Percentiles rank a stretch among this genome's conserved stretches.
phyloP scores from a whole-genome alignment of 2,329 filamentous ascomycete species.

The Diplodia intermedia region DNA sequence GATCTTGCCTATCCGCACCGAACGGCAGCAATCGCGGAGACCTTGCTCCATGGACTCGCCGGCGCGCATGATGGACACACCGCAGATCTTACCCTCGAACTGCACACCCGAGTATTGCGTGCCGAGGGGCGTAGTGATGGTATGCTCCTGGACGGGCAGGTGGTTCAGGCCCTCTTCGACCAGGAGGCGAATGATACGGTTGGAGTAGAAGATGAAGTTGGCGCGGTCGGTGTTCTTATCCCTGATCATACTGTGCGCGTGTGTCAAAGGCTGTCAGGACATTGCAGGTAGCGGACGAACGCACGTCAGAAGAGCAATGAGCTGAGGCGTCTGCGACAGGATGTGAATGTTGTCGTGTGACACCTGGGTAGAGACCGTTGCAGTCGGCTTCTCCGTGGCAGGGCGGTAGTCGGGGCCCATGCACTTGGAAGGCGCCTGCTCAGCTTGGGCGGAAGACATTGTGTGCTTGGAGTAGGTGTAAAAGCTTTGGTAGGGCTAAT shows the following conservation, averaged over 20 bases:
- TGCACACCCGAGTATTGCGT: slow-evolving; percentile 87
- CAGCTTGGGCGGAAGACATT: slow-evolving; percentile 36
- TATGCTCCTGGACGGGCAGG: slow-evolving; percentile 86
- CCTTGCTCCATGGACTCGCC: slow-evolving; percentile 99
- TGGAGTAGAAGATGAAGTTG: slow-evolving; percentile 99
- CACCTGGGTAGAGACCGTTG: slow-evolving; percentile 85
- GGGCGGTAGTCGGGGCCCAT: slow-evolving; percentile 82
- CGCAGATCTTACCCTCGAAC: slow-evolving; percentile 98
- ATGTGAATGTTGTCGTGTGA: slow-evolving; percentile 87
- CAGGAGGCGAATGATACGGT: slow-evolving; percentile 93
- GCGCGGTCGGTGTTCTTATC: slow-evolving; percentile 88
- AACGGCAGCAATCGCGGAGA: slow-evolving; percentile 92
- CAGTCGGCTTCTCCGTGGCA: slow-evolving; percentile 78
- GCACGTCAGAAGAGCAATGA: slow-evolving; percentile 97
- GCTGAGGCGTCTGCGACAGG: slow-evolving; percentile 89
- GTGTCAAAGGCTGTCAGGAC: slow-evolving; percentile 10
- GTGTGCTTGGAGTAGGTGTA: slow-evolving; percentile 1
- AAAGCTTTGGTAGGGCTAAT: slow-evolving; percentile 19
- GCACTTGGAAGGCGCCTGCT: slow-evolving; percentile 60
- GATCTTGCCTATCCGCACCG: slow-evolving; percentile 98
- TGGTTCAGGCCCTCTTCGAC: slow-evolving; percentile 98
- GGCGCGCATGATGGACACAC: slow-evolving; percentile 97
- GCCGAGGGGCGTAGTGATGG: slow-evolving; percentile 89
- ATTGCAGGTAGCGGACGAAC: slow-evolving; percentile 49
- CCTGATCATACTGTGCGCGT: slow-evolving; percentile 80